Base-by-base conservation (phyloP, 2,329 filamentous ascomycete species). In the Ophidiomyces ophidiicola region DNA sequence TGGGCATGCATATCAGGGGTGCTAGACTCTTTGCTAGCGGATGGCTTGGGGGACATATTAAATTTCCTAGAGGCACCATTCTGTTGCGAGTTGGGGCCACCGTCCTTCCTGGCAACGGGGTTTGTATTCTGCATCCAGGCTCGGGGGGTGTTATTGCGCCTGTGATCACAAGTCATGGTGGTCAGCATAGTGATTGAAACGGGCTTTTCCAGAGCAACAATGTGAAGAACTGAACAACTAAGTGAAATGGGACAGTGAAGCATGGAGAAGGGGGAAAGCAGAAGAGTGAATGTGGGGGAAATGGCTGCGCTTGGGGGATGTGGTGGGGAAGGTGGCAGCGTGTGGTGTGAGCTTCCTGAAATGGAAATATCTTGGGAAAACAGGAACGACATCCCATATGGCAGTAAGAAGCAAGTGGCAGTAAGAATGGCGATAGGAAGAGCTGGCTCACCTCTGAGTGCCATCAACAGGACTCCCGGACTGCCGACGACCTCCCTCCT, bases 41-140 rank as follows among this genome's bases (percentile, higher is more conserved):
- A 50, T 39, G 54, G 53, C 44, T 62, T 65, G 11, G 61, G 51
- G 11, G 59, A 55, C 12, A 52, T 50, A 21, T 56, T 52, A 23
- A 61, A 53, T 47, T 66, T 71, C 37, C 62, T 51, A 39, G 63
- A 60, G 45, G 61, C 65, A 49, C 74, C 74, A 62, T 78, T 78
- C 46, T 68, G 63, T 43, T 67, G 63, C 43, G 58, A 54, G n/a
- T 12, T 55, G 6, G 38, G 18, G 44, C 60, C 62, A 18, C 67
- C 62, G 32, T 67, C 55, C 48, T 71, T 69, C 49, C 76, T 71
- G 14, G 71, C 74, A 54, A 76, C 70, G 31, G 74, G 71, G 54
- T 78, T 78, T 41, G 69, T 67, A 50, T 71, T 72, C 52, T 70
- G 65, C 34, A 68, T 67, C 75, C 75, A 79, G 52, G 72, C 72